Conservation (phyloP, 2,329 filamentous ascomycete genomes). For the Verticillium longisporum region DNA sequence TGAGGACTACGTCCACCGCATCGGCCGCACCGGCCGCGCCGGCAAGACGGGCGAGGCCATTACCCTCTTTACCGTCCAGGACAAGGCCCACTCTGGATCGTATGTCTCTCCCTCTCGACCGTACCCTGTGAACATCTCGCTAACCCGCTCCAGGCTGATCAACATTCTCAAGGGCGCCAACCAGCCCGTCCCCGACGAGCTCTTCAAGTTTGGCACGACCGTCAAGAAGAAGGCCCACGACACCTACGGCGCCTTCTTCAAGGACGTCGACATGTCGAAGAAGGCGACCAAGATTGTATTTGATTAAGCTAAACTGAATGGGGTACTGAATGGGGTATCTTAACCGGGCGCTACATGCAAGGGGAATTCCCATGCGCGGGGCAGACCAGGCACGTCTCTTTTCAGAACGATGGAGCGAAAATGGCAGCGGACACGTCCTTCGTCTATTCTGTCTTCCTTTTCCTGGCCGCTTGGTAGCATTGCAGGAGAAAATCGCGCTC, state of each 20-base stretch:
- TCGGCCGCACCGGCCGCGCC: slow-evolving; percentile 89
- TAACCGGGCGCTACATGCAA: neutral
- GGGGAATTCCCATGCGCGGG: neutral
- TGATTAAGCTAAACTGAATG: slow-evolving; percentile 40
- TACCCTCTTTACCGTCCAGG: slow-evolving; percentile 90
- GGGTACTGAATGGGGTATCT: slow-evolving; percentile 1
- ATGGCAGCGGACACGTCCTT: too few relatives aligned
- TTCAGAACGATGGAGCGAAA: neutral
- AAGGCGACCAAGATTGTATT: slow-evolving; percentile 90
- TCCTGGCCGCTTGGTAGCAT: slow-evolving; percentile 1
- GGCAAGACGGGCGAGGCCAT: slow-evolving; percentile 84
- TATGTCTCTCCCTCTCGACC: too few relatives aligned
- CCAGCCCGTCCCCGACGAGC: slow-evolving; percentile 80
- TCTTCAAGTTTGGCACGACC: slow-evolving; percentile 93
- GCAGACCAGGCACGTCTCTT: neutral
- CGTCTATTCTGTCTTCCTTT: neutral
- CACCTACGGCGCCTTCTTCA: slow-evolving; percentile 92
- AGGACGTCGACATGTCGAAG: slow-evolving; percentile 77
- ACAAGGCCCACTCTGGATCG: slow-evolving; percentile 86
- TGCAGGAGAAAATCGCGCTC: slow-evolving; percentile 48
- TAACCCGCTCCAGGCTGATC: slow-evolving; percentile 56
- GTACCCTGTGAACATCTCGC: too few relatives aligned
- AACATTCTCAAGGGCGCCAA: slow-evolving; percentile 93
- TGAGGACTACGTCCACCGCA: slow-evolving; percentile 96
- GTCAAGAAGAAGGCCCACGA: slow-evolving; percentile 99